Evolutionary conservation across 2,329 filamentous ascomycete species (phyloP).

Genomic region (Exophiala phaeomuriformis): DNA sequence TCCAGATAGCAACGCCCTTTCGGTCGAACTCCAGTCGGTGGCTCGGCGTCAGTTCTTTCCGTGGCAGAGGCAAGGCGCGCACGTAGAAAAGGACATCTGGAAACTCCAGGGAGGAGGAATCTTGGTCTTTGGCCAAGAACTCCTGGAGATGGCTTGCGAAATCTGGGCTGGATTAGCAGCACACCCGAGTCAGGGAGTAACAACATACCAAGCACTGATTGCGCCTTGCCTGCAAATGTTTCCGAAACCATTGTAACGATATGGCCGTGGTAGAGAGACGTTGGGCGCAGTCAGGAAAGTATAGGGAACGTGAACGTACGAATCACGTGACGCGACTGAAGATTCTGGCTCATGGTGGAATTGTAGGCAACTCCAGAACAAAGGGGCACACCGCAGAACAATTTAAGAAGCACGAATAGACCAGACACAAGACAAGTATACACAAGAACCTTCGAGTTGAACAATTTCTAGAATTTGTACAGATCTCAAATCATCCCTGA

Average conservation of each 20-base stretch:
- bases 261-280: background rate
- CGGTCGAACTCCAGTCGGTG: slow-evolving; percentile 27
- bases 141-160: slow-evolving; percentile 26
- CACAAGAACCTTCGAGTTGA: background rate
- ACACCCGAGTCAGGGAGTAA: background rate
- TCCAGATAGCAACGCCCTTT: slow-evolving; percentile 35
- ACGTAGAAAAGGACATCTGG: slow-evolving; percentile 20
- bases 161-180: slow-evolving; percentile 20
- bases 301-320: background rate
- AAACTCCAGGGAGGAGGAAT: slow-evolving; percentile 3
- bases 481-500: background rate
- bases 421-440: background rate
- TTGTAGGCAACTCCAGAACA: no score
- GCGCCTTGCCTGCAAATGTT: slow-evolving; percentile 6
- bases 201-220: slow-evolving; percentile 17
- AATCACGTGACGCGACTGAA: no score
- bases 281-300: background rate
- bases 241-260: slow-evolving; percentile 10
- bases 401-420: background rate
- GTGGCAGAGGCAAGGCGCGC: slow-evolving; percentile 16
- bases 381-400: no score
- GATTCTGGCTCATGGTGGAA: no score
- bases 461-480: background rate
- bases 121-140: slow-evolving; percentile 4
- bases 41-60: slow-evolving; percentile 13